These are phyloP conservation scores for Candida mesenterica DNA, from an alignment of 1,139 yeast genomes.

Conservation along the genomic window DNA sequence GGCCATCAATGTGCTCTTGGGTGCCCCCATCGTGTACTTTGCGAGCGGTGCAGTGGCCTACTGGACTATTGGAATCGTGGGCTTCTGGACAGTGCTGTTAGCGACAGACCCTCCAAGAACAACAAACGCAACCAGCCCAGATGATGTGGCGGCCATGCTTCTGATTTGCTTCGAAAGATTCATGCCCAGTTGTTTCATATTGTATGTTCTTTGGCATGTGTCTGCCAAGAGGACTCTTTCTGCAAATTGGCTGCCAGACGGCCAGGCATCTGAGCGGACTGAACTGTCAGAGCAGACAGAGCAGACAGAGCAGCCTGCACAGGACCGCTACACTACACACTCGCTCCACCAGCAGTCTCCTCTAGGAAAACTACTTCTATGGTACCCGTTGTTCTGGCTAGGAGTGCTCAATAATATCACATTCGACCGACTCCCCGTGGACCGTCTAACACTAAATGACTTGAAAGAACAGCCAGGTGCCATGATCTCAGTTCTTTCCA, in stretches of 20 bases:
- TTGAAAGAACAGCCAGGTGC: slow-evolving; percentile 78
- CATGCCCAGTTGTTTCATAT: slow-evolving; percentile 70
- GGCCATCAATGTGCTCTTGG: slow-evolving; percentile 55
- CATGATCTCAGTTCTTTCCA: slow-evolving; percentile 55
- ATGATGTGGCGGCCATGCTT: slow-evolving; percentile 57
- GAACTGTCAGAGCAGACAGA: not conserved
- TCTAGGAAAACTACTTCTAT: slow-evolving; percentile 55
- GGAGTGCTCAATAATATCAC: slow-evolving; percentile 86
- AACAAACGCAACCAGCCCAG: slow-evolving; percentile 53
- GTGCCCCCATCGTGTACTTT: slow-evolving; percentile 57
- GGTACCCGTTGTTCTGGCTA: slow-evolving; percentile 84
- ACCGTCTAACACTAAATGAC: slow-evolving; percentile 71
- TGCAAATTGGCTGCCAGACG: not conserved
- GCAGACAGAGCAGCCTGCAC: not conserved
- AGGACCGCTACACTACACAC: not conserved
- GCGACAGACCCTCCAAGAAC: slow-evolving; percentile 80
- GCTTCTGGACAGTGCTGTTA: slow-evolving; percentile 81
- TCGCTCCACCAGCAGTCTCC: slow-evolving; percentile 18
- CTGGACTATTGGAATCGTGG: slow-evolving; percentile 64
- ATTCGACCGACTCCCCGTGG: slow-evolving; percentile 85
- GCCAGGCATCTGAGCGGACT: not conserved
- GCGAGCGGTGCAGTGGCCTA: slow-evolving; percentile 55
- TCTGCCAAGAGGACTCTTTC: slow-evolving; percentile 43
- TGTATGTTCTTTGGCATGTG: slow-evolving; percentile 69
- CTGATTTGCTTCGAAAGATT: slow-evolving; percentile 74